phyloP scores from a whole-genome alignment of 1,139 yeast genomes.

The Debaryomyces subglobosus region DNA sequence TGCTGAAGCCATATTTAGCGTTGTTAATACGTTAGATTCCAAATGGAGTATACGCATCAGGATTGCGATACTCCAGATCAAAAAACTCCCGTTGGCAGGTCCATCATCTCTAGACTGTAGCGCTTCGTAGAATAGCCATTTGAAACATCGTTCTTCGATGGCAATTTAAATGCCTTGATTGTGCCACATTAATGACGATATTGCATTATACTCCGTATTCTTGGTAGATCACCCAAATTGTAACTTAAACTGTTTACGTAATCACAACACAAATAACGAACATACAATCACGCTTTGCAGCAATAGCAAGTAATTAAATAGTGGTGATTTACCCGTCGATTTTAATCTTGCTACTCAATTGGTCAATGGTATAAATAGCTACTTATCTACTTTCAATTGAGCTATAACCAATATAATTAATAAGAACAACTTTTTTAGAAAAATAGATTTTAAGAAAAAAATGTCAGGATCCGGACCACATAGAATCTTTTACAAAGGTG shows the following conservation, averaged over 20 bases:
- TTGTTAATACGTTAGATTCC: neutral
- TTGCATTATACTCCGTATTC: neutral
- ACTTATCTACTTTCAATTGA: neutral
- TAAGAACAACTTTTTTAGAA: neutral
- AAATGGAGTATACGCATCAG: neutral
- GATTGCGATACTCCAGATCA: neutral
- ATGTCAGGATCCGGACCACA: slow-evolving; percentile 30
- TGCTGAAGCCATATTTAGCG: neutral
- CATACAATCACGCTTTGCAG: slow-evolving; percentile 7
- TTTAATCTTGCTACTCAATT: neutral
- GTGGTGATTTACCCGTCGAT: neutral
- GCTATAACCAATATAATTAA: too few relatives aligned
- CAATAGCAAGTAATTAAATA: slow-evolving; percentile 5
- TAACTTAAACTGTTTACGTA: neutral
- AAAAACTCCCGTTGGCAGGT: neutral
- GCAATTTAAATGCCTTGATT: neutral
- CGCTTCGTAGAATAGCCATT: neutral
- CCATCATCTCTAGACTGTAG: too few relatives aligned
- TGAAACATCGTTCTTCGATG: neutral
- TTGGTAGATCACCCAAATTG: neutral
- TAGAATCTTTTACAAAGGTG: slow-evolving; percentile 69
- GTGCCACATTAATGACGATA: neutral
- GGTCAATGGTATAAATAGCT: neutral
- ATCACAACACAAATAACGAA: neutral
- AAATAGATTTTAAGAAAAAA: neutral